These are phyloP conservation scores for Trichoderma semiorbis DNA, from an alignment of 2,329 filamentous ascomycete species.

Conservation along the genomic window DNA sequence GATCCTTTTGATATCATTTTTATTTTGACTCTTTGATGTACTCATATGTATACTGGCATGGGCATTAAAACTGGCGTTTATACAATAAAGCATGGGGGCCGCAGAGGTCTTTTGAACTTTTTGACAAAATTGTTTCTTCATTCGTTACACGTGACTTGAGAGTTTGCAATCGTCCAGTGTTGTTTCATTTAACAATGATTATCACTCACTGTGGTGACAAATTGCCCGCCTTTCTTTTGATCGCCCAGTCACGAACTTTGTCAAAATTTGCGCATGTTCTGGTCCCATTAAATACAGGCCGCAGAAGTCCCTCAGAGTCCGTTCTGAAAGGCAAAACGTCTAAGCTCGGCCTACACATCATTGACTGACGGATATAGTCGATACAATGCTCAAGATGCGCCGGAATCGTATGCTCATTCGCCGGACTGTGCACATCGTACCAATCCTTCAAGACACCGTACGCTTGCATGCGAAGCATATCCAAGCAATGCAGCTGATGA, in stretches of 20 bases:
- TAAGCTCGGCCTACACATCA: neutral
- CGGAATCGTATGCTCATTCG: neutral
- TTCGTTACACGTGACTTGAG: neutral
- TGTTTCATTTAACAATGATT: neutral
- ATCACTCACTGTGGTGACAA: neutral
- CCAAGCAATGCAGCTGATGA: neutral
- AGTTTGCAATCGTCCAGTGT: neutral
- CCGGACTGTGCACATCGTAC: neutral
- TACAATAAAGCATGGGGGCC: neutral
- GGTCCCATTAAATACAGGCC: neutral
- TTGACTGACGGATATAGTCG: neutral
- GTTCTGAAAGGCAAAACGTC: neutral
- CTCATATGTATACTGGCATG: slow-evolving; percentile 4
- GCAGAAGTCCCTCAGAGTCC: neutral
- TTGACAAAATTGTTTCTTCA: neutral
- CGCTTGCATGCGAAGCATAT: neutral
- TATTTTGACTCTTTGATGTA: neutral
- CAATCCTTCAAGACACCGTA: neutral
- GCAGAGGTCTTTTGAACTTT: slow-evolving; percentile 4
- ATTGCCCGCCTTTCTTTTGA: neutral
- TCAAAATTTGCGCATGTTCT: neutral
- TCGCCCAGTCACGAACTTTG: neutral
- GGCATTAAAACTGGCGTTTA: slow-evolving; percentile 13
- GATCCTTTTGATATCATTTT: neutral
- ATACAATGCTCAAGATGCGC: neutral